A percentile compares a stretch with the other conserved stretches of the same genome.
These are phyloP conservation scores for Skeletonema grethae DNA, from an alignment of 108 stramenopile species.

Conservation along the genomic window DNA sequence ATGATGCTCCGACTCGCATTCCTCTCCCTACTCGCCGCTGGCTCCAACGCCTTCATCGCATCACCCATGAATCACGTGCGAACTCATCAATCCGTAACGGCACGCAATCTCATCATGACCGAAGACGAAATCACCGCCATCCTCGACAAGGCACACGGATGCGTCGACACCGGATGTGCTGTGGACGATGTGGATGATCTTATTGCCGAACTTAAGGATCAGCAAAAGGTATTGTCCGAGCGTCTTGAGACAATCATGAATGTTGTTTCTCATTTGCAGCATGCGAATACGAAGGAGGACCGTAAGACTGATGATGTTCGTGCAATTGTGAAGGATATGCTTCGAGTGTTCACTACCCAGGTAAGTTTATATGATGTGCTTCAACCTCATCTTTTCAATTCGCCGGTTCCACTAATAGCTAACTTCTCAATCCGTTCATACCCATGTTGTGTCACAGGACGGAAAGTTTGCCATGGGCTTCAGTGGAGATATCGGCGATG, in stretches of 20 bases:
- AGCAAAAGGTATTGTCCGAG: constrained; percentile 60
- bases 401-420: background rate
- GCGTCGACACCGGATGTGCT: constrained; percentile 71
- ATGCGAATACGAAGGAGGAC: constrained; percentile 61
- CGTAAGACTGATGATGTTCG: constrained; percentile 69
- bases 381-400: background rate
- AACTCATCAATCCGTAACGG: constrained; percentile 16
- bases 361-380: constrained; percentile 4
- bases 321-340: constrained; percentile 74
- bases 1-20: constrained; percentile 26
- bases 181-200: constrained; percentile 69
- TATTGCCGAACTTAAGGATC: constrained; percentile 65
- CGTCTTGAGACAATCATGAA: constrained; percentile 67
- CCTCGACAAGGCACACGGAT: constrained; percentile 59
- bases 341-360: constrained; percentile 66
- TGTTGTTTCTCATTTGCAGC: constrained; percentile 64
- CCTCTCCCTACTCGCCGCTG: constrained; percentile 18
- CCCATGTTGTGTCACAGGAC: background rate
- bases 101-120: constrained; percentile 61
- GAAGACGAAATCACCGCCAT: constrained; percentile 62
- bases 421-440: background rate
- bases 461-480: constrained; percentile 58
- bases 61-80: constrained; percentile 1
- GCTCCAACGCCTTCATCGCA: constrained; percentile 29
- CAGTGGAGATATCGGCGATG: constrained; percentile 74